Evolutionary conservation across 169 alveolate genomes (phyloP), one percentile per base, ranked within the genome.

Genomic region (Plasmodium cynomolgi): DNA sequence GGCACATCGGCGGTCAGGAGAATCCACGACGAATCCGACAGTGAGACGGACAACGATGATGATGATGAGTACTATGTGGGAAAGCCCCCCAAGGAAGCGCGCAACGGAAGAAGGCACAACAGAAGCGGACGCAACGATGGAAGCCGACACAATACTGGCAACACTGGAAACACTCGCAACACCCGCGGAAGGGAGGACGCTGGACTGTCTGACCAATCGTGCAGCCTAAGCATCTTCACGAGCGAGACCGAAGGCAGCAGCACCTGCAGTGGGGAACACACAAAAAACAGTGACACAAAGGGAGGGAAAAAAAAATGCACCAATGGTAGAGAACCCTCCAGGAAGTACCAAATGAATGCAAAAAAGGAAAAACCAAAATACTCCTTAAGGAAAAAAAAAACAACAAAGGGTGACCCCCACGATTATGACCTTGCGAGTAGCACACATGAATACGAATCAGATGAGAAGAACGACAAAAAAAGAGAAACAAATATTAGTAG

Each of bases 321-420:
- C 62, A 33, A 15, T 20, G 75, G 71, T 37, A 71, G n/a, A 5
- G 26, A 68, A 23, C 15, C 29, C 26, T 34, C 91, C 15, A 83
- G 44, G 20, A 13, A 34, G 20, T 8, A 44, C 50, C 15, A n/a
- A 13, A 29, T 47, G 20, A 73, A 34, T 9, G 41, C 34, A 50
- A 39, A 56, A 83, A 20, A 44, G n/a, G 74, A 5, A 44, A 79
- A 75, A 77, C 29, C 29, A 77, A 77, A 54, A 86, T 86, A 77
- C 68, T 74, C 93, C 20, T 31, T 86, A 79, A 86, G 93, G 44
- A 77, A 11, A 54, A 77, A 77, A 17, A 77, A 34, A 77, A 77
- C 56, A 15, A 54, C 39, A 2, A 85, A 3, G 81, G 26, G 39
- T 31, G 26, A 75, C 39, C 62, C 41, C 39, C 68, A 86, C 72